Evolutionary conservation across 2,329 filamentous ascomycete genomes (phyloP).

Genomic region (Karstenula rhodostoma): DNA sequence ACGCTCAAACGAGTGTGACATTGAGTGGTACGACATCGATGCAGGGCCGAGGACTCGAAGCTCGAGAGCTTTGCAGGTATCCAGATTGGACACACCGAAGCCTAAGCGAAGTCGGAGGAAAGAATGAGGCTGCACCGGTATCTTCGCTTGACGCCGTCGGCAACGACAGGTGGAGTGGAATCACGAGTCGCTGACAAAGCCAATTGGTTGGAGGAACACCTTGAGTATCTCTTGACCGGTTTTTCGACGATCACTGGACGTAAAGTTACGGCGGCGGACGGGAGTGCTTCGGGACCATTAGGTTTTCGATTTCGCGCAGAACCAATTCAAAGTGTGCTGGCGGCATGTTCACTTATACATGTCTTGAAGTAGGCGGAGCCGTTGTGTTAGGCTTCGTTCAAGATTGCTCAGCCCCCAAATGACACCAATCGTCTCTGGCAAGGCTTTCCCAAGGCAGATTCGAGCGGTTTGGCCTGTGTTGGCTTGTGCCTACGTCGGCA

Average conservation of each 20-base stretch:
- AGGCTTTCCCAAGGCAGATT: constrained; percentile 9
- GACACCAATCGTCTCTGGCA: background rate
- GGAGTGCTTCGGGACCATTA: too few species aligned
- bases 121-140: constrained; percentile 4
- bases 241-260: constrained; percentile 8
- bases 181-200: constrained; percentile 4
- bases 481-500: background rate
- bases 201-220: constrained; percentile 5
- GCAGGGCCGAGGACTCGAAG: background rate
- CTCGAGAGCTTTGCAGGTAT: background rate
- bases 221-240: constrained; percentile 9
- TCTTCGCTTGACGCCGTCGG: constrained; percentile 6
- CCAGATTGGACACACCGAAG: background rate
- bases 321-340: background rate
- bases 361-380: constrained; percentile 2
- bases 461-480: background rate
- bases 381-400: background rate
- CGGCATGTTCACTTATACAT: constrained; percentile 5
- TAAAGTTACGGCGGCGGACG: background rate
- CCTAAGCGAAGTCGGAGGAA: background rate
- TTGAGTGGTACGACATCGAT: background rate
- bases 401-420: constrained; percentile 3
- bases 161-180: background rate
- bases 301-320: background rate
- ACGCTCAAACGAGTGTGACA: background rate